Base-by-base conservation (phyloP, 75 land plant genomes). In the Cupressus sempervirens region DNA sequence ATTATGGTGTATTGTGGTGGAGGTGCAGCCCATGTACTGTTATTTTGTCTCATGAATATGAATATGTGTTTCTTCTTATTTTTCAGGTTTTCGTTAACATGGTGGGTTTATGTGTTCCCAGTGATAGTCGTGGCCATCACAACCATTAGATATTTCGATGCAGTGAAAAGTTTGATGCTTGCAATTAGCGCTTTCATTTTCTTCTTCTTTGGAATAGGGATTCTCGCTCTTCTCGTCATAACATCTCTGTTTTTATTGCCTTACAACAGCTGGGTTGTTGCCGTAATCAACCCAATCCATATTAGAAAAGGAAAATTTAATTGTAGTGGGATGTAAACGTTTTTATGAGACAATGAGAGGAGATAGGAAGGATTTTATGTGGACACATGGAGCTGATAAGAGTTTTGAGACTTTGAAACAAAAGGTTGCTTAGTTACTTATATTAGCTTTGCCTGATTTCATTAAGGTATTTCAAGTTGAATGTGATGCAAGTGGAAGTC, bases 21-120 rank as follows among this genome's bases (percentile, higher is more conserved):
- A 23, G 8, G 7, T 65, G 68, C 7, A 29, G 6, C 29, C 34
- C 74, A 30, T 15, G 15, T 72, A 72, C 0, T 26, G 26, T 79
- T 79, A 43, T 2, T 4, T 36, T 62, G 2, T 32, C 18, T 82
- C 3, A 29, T 40, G 18, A n/a, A 40, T 84, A 32, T 72, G 74
- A 23, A 72, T 32, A 30, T 30, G 0, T 32, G 1, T 48, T 7
- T 9, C 1, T 43, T n/a, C n/a, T 38, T 38, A 38, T 38, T 38
- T 38, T 38, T 1, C 89, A 89, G 90, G 79, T 90, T 90, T 65
- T 86, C 87, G 7, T 35, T 88, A 13, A 81, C 85, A 7, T 90
- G 90, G 90, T 90, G 91, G 90, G 91, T 90, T 45, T 90, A 90
- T 85, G 89, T 87, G 48, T 88, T 75, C 52, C 91, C 91, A 26